Evolutionary conservation across 2,329 filamentous ascomycete genomes (phyloP), one percentile per base, ranked within the genome.

Genomic region (Colletotrichum sp.): DNA sequence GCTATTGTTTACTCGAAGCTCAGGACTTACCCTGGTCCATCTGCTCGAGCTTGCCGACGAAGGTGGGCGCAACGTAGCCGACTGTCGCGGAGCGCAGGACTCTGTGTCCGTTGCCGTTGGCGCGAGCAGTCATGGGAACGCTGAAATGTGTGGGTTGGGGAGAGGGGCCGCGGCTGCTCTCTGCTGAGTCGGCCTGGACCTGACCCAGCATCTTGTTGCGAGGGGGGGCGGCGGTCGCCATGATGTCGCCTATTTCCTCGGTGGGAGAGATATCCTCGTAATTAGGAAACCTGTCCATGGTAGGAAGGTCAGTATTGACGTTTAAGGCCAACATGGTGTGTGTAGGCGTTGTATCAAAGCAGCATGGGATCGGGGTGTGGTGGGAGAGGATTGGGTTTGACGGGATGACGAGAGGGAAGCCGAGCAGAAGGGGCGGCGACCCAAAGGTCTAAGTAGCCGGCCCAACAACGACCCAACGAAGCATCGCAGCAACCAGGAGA

Each of bases 51-150:
- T 98, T 98, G 83, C 96, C 97, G 84, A 95, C 93, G 83, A 99
- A 99, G 77, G 96, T 95, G 63, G 96, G 96, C 28, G 97, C 96
- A 78, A 98, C 93, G 87, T 99, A 99, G 82, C 97, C 97, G 48
- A 98, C 94, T 34, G 96, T 97, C 79, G 95, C 94, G 79, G 97
- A 97, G 25, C 96, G 95, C 74, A 98, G 88, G 72, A 96, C 90
- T 72, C 94, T 91, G 83, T 95, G 92, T 74, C 91, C 91, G 85
- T 93, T 90, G 83, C 90, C 86, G 82, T 90, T 87, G 80, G 84
- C 77, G 80, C 84, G 87, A 80, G 82, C 86, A 85, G 81, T 86
- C 72, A 91, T 88, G 16, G 94, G 93, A 27, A 96, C 90, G 80
- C 91, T 94, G 84, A 98, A 90, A 84, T 98, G 95, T 74, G 95